Evolutionary conservation across 495 filamentous ascomycete species (phyloP).

Genomic region (Penicillium herquei): DNA sequence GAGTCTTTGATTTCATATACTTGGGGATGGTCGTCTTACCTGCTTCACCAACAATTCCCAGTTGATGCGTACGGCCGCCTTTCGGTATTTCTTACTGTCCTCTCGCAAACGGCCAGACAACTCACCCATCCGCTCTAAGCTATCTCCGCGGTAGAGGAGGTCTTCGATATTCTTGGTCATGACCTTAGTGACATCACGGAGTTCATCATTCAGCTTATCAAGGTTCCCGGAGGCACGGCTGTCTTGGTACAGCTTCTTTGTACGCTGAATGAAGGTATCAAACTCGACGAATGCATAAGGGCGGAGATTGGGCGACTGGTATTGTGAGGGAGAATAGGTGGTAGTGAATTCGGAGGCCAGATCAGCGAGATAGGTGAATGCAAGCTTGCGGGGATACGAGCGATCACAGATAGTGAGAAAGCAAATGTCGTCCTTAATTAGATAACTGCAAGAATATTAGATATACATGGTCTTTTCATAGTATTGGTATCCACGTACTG

Average conservation of each 20-base stretch:
- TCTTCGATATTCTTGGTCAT: conserved; percentile 99
- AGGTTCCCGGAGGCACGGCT: conserved; percentile 83
- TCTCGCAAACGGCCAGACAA: conserved; percentile 81
- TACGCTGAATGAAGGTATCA: conserved; percentile 92
- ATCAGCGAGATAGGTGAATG: conserved; percentile 97
- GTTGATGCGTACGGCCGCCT: conserved; percentile 93
- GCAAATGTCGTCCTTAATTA: conserved; percentile 75
- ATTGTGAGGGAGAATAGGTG: conserved; percentile 70
- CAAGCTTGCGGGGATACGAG: conserved; percentile 95
- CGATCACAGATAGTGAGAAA: conserved; percentile 92
- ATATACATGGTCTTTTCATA: neutral
- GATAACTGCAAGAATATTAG: conserved; percentile 60
- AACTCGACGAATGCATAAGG: conserved; percentile 98
- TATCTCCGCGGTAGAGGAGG: conserved; percentile 90
- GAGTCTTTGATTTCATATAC: neutral
- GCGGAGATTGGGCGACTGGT: conserved; percentile 70
- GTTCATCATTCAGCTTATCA: conserved; percentile 88
- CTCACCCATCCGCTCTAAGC: conserved; percentile 95
- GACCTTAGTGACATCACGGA: conserved; percentile 95
- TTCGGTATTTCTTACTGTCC: conserved; percentile 89
- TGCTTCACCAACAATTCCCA: conserved; percentile 97
- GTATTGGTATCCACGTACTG: conserved; percentile 58
- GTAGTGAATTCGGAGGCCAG: conserved; percentile 87
- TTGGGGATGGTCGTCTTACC: conserved; percentile 39
- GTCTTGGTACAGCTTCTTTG: conserved; percentile 93